A percentile compares a stretch with the other conserved stretches of the same genome.
phyloP scores from a whole-genome alignment of 768 basidiomycete genomes.

The Amanita pallidorosea region DNA sequence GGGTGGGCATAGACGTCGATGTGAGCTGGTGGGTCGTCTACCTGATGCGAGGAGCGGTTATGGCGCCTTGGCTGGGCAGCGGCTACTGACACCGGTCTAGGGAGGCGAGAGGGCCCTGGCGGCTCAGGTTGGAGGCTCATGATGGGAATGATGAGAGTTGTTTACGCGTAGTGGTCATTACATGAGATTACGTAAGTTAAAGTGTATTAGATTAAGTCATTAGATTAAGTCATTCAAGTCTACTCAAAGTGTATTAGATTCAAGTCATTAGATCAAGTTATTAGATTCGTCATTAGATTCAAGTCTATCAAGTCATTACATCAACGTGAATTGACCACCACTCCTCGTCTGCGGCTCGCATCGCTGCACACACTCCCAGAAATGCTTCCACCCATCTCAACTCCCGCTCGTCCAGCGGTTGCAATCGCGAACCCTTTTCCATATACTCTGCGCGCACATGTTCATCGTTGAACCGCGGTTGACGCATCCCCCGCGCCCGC shows the following conservation, averaged over 20 bases:
- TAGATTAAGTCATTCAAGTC: too few species aligned
- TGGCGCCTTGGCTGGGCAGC: conserved; percentile 40
- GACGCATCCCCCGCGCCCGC: background rate
- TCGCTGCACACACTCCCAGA: conserved; percentile 12
- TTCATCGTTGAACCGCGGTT: background rate
- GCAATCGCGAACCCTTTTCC: background rate
- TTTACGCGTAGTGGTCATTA: too few species aligned
- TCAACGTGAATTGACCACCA: conserved; percentile 13
- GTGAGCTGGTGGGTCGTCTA: conserved; percentile 38
- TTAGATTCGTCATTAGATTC: too few species aligned
- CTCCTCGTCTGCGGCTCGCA: conserved; percentile 13
- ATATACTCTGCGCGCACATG: background rate
- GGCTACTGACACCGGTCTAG: conserved; percentile 51
- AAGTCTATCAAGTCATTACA: too few species aligned
- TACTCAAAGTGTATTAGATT: too few species aligned
- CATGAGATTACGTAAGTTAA: too few species aligned
- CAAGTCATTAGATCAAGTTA: too few species aligned
- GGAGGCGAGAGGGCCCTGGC: conserved; percentile 30
- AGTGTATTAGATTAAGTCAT: too few species aligned
- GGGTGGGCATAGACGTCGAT: conserved; percentile 79
- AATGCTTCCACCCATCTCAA: conserved; percentile 18
- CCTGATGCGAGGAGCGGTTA: conserved; percentile 59
- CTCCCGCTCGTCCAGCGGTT: conserved; percentile 12
- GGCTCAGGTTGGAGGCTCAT: conserved; percentile 20
- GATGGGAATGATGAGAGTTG: conserved; percentile 1